Conservation (phyloP, 192 early-diverging fungal species). For the Diversispora epigaea region DNA sequence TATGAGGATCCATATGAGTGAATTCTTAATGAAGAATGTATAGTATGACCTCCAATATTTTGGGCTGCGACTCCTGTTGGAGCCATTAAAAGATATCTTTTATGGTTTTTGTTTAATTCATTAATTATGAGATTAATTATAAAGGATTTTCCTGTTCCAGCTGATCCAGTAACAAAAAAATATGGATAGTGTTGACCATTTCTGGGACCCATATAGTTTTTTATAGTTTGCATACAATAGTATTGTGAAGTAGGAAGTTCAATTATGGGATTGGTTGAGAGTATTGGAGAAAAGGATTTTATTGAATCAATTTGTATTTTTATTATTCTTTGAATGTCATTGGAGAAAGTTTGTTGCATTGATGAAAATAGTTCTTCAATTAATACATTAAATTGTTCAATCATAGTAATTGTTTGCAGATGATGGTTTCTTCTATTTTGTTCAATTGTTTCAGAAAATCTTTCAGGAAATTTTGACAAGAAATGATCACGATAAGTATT, state of each 20-base stretch:
- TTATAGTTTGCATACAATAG: too few relatives aligned
- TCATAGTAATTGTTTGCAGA: not conserved
- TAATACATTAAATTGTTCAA: not conserved
- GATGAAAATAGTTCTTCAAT: not conserved
- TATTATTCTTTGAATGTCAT: too few relatives aligned
- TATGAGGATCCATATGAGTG: not conserved
- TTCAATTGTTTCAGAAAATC: not conserved
- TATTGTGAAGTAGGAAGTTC: too few relatives aligned
- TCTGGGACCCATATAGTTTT: too few relatives aligned
- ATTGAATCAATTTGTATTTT: too few relatives aligned
- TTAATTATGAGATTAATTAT: not conserved
- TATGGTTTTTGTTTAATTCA: not conserved
- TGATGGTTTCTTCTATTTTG: not conserved
- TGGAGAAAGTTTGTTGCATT: not conserved
- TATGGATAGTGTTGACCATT: too few relatives aligned
- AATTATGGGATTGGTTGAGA: too few relatives aligned
- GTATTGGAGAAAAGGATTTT: too few relatives aligned
- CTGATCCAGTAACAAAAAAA: too few relatives aligned
- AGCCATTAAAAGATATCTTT: not conserved
- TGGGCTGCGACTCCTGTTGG: not conserved
- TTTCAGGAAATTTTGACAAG: not conserved
- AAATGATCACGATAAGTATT: not conserved
- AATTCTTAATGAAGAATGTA: slow-evolving; percentile 6
- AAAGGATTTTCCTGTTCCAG: too few relatives aligned
- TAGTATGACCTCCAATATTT: not conserved